Percentiles rank a stretch among this genome's conserved stretches.
Evolutionary conservation across 2,329 filamentous ascomycete genomes (phyloP).

Genomic region (Aspergillus costaricaensis): DNA sequence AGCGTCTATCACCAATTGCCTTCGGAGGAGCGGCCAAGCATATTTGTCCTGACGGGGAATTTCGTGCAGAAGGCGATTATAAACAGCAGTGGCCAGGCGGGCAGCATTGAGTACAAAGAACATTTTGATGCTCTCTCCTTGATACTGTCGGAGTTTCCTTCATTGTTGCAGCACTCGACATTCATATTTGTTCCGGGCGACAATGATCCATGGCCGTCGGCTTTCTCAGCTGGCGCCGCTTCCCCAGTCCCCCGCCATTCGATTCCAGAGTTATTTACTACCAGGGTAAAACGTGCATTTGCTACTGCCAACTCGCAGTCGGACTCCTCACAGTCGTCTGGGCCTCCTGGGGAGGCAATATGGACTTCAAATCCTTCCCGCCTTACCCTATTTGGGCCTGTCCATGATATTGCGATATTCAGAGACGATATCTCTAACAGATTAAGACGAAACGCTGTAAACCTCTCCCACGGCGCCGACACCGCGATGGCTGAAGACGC

Average conservation of each 20-base stretch:
- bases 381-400: constrained; percentile 80
- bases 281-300: constrained; percentile 78
- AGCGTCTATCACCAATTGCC: constrained; percentile 69
- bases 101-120: constrained; percentile 96
- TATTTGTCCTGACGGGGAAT: constrained; percentile 83
- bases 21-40: constrained; percentile 67
- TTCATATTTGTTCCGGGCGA: constrained; percentile 95
- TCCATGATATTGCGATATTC: constrained; percentile 83
- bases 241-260: constrained; percentile 51
- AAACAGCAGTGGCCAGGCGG: constrained; percentile 68
- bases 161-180: constrained; percentile 73
- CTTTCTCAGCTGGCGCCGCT: constrained; percentile 61
- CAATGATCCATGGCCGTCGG: constrained; percentile 94
- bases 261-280: constrained; percentile 88
- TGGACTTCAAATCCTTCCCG: constrained; percentile 89
- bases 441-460: constrained; percentile 73
- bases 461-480: constrained; percentile 55
- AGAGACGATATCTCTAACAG: constrained; percentile 83
- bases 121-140: constrained; percentile 86
- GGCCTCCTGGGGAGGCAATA: constrained; percentile 69
- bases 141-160: constrained; percentile 78
- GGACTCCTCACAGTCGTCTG: constrained; percentile 52
- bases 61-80: constrained; percentile 66
- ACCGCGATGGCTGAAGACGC: constrained; percentile 32
- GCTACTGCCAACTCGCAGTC: constrained; percentile 73